Base-by-base conservation (phyloP, 352 stramenopile species). In the Globisporangium acanthophoron region DNA sequence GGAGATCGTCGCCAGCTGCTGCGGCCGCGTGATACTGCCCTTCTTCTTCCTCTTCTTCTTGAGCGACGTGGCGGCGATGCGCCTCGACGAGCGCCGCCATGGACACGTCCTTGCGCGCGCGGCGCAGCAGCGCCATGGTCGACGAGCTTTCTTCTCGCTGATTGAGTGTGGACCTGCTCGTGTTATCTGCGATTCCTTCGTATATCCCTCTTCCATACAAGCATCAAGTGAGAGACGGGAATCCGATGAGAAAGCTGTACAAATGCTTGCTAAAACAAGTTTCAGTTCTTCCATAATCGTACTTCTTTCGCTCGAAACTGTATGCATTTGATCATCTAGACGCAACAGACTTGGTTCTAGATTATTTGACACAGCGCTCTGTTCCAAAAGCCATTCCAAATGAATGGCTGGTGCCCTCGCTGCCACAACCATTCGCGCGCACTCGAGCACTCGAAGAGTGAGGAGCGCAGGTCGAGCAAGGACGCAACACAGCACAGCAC, bases 51-150 rank as follows among this genome's bases (percentile, higher is more conserved):
- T 59, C 45, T 0, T 45, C 27, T 3, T 56, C 50, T 53, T 65
- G n/a, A 44, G 43, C 45, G 54, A 62, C 20, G 52, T 61, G 58
- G 3, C 47, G 58, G 3, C 54, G 46, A 35, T 65, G 62, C 16
- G 58, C 62, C 33, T 61, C 58, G 15, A 69, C 58, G 58, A 69
- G 62, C 47, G 58, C 58, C 20, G 58, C 62, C 51, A 69, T 64
- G 39, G 62, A 69, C 58, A 46, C 57, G 52, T 61, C 54, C 58
- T 69, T 69, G 52, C 62, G 58, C 62, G 59, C 58, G 41, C 62
- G 60, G 41, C 39, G 33, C 54, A 67, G 37, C n/a, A 44, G 58
- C 65, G 54, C 41, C 55, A 62, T 56, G 54, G 31, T 47, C 56
- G 12, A 9, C 9, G 16, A 27, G 24, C 33, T 60, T 71, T 68